Evolutionary conservation across 2,329 filamentous ascomycete species (phyloP).

Genomic region (Graphiopsis chlorocephala): DNA sequence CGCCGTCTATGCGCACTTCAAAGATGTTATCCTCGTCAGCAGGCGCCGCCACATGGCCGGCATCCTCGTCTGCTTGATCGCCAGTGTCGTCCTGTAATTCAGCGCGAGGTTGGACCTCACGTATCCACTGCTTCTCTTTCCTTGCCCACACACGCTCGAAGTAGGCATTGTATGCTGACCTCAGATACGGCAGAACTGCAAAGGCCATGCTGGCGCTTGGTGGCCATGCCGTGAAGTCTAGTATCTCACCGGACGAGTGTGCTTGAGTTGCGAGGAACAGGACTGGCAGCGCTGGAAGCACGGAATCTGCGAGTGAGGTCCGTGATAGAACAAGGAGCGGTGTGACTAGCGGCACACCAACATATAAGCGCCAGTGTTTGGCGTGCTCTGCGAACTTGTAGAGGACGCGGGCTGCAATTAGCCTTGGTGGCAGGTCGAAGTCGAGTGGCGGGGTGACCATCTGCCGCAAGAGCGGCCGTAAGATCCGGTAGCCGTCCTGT

Average conservation of each 20-base stretch:
- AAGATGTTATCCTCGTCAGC: constrained; percentile 31
- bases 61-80: constrained; percentile 18
- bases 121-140: constrained; percentile 59
- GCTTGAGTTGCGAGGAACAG: constrained; percentile 58
- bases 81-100: constrained; percentile 23
- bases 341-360: constrained; percentile 66
- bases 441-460: constrained; percentile 25
- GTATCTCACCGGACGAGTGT: constrained; percentile 40
- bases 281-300: constrained; percentile 62
- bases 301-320: constrained; percentile 60
- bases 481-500: constrained; percentile 57
- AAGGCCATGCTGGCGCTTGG: constrained; percentile 65
- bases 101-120: constrained; percentile 58
- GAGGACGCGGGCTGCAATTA: constrained; percentile 31
- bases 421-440: constrained; percentile 20
- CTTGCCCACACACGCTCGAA: constrained; percentile 60
- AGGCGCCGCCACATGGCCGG: not conserved
- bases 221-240: constrained; percentile 61
- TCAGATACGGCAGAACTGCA: constrained; percentile 63
- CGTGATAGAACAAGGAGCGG: constrained; percentile 66
- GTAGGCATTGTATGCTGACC: constrained; percentile 60
- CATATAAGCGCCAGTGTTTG: constrained; percentile 51
- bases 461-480: constrained; percentile 40
- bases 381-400: constrained; percentile 27
- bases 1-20: constrained; percentile 36